Evolutionary conservation across 305 asterid genomes (phyloP).

Genomic region (Lippia alba): DNA sequence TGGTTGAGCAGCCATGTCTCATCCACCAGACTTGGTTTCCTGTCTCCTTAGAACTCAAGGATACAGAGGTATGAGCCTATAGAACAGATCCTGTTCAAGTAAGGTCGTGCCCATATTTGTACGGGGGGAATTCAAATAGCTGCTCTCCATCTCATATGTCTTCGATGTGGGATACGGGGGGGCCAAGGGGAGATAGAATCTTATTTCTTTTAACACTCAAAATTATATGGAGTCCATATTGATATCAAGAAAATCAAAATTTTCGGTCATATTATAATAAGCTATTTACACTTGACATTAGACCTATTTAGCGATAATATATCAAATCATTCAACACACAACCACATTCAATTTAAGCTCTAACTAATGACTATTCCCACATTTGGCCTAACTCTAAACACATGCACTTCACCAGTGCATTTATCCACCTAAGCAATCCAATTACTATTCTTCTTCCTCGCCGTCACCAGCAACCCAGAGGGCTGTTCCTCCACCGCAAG

Average conservation of each 20-base stretch:
- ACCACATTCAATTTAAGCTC: constrained; percentile 32
- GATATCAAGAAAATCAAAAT: background rate
- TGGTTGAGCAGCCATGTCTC: constrained; percentile 3
- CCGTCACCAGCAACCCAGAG: constrained; percentile 56
- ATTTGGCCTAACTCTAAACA: constrained; percentile 65
- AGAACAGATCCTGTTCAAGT: constrained; percentile 34
- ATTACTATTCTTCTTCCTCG: constrained; percentile 36
- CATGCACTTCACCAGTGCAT: constrained; percentile 88
- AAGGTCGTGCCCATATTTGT: constrained; percentile 2
- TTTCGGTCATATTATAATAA: constrained; percentile 17
- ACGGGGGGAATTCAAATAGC: background rate
- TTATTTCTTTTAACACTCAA: background rate
- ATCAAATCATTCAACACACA: background rate
- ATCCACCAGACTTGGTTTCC: constrained; percentile 26
- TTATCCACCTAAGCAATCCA: constrained; percentile 84
- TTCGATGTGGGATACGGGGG: constrained; percentile 13
- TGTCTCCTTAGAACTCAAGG: constrained; percentile 13
- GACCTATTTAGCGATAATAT: constrained; percentile 40
- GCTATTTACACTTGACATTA: constrained; percentile 44
- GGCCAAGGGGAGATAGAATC: too few species aligned
- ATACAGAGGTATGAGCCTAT: constrained; percentile 7
- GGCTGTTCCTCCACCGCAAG: constrained; percentile 57
- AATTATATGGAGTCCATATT: too few species aligned
- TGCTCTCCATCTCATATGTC: background rate
- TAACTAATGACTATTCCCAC: constrained; percentile 35